Evolutionary conservation across 768 basidiomycete genomes (phyloP), one percentile per base, ranked within the genome.

Genomic region (Leccinum variicolor): DNA sequence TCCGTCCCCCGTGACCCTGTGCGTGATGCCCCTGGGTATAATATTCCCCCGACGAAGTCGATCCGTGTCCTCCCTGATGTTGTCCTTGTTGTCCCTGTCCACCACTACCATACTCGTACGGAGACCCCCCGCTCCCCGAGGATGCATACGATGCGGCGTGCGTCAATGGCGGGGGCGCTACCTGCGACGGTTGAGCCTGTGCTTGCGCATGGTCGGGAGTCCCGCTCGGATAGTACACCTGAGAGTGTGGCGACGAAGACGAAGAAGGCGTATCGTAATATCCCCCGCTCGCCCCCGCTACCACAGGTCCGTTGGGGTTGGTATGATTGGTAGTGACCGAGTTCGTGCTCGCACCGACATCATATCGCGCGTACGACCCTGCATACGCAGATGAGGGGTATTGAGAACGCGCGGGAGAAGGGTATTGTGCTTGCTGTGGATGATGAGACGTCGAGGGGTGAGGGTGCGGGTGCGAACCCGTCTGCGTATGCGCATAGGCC

Each of bases 191-290:
- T 28, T 67, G 67, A 6, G 56, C 29, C 41, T 68, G 66, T 28
- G 43, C 21, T 19, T 19, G n/a, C 43, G 43, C 43, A 17, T 39
- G 36, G 7, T 43, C 51, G 11, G 66, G 59, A 9, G 66, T 36
- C 26, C 64, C 66, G 3, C 61, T 52, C 13, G 53, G n/a, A 54
- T 67, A 69, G 52, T 69, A 68, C 4, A 43, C 39, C 19, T 67
- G 64, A 4, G 61, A 21, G 6, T 65, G 64, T 4, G 66, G 61
- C 7, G 67, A 62, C 8, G 67, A 55, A 8, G 68, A 61, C 0
- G 68, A 46, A 0, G 68, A 33, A 3, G 68, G 58, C 17, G 63
- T 53, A 23, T 73, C 66, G 11, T 72, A 74, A 31, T 73, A 68
- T 8, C 64, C 57, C 1, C 61, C 57, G 34, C 53, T 60, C 25